These are phyloP conservation scores for Gorgonomyces haynaldii DNA, from an alignment of 192 early-diverging fungal species.

Conservation along the genomic window DNA sequence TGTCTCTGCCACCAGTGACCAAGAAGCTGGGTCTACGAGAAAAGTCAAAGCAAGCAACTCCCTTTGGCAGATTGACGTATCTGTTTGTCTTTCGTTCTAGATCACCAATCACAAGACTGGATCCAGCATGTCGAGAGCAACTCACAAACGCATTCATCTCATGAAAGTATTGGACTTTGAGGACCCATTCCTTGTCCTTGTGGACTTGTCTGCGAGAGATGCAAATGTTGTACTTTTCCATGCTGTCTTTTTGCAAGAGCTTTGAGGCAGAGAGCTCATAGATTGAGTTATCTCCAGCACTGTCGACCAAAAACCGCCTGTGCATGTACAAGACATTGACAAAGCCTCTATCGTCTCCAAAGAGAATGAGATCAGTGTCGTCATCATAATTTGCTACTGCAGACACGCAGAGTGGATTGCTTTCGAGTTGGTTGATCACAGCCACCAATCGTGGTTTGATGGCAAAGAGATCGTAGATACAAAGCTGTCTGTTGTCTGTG, in stretches of 20 bases:
- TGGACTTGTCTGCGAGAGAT: conserved; percentile 45
- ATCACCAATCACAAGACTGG: conserved; percentile 44
- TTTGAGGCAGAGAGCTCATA: conserved; percentile 34
- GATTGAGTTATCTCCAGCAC: conserved; percentile 20
- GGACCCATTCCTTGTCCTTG: conserved; percentile 53
- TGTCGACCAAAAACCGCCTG: conserved; percentile 36
- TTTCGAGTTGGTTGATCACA: conserved; percentile 39
- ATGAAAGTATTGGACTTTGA: conserved; percentile 42
- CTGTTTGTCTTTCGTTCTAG: conserved; percentile 44
- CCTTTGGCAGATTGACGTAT: conserved; percentile 41
- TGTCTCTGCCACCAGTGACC: conserved; percentile 51
- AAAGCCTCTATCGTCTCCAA: conserved; percentile 53
- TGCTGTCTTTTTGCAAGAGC: conserved; percentile 27
- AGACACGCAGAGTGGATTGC: conserved; percentile 47
- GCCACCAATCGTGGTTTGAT: conserved; percentile 45
- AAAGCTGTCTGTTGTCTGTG: conserved; percentile 50
- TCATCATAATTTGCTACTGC: conserved; percentile 36
- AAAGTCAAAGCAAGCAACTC: conserved; percentile 51
- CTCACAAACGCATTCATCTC: conserved; percentile 54
- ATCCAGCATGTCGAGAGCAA: conserved; percentile 37
- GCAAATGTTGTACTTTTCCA: conserved; percentile 32
- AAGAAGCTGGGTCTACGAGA: conserved; percentile 48
- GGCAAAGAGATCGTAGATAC: conserved; percentile 48
- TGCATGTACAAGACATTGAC: conserved; percentile 42
- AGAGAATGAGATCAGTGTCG: conserved; percentile 38